Evolutionary conservation across 2,329 filamentous ascomycete genomes (phyloP), one percentile per base, ranked within the genome.

Genomic region (Ceratocystis eucalypticola): DNA sequence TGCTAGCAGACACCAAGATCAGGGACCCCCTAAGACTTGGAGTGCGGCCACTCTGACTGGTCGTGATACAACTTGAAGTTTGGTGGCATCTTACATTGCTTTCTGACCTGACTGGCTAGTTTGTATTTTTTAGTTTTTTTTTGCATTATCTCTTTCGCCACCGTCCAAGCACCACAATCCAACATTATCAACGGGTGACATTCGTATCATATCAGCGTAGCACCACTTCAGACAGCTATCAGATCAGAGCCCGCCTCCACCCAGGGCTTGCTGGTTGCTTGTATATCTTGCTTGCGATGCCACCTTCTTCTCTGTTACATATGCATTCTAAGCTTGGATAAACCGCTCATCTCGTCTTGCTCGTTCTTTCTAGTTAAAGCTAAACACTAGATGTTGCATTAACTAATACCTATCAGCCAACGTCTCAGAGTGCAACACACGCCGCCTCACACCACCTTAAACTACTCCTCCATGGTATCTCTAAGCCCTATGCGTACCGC

Each of bases 401-500:
- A 20, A n/a, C 57, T 6, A 37, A 59, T 15, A 37, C 22, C 37
- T n/a, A 6, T 20, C 15, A 46, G 15, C 25, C 15, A 48, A 46
- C 28, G 46, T 6, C 37, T 8, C 50, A 53, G 48, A 22, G 33
- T 17, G 12, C 50, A 17, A n/a, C 20, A 20, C 30, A 15, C 30
- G 15, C 33, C 48, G 5, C 45, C 33, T 37, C 17, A 7, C 28
- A 15, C 10, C 3, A 41, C 37, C 37, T 12, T 41, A 41, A 15
- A 5, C 3, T 20, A n/a, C 25, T n/a, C 28, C 28, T 30, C 17
- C 28, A 59, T 59, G 55, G 4, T 59, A 17, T 78, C 57, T 73
- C 82, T 84, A 71, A 83, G 80, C 63, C 81, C 82, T 28, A 73
- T 82, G 68, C 80, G 84, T 72, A 76, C 78, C 69, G 73, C 88